Evolutionary conservation across 2,329 filamentous ascomycete genomes (phyloP), one percentile per base, ranked within the genome.

Genomic region (Venturia carpophila): DNA sequence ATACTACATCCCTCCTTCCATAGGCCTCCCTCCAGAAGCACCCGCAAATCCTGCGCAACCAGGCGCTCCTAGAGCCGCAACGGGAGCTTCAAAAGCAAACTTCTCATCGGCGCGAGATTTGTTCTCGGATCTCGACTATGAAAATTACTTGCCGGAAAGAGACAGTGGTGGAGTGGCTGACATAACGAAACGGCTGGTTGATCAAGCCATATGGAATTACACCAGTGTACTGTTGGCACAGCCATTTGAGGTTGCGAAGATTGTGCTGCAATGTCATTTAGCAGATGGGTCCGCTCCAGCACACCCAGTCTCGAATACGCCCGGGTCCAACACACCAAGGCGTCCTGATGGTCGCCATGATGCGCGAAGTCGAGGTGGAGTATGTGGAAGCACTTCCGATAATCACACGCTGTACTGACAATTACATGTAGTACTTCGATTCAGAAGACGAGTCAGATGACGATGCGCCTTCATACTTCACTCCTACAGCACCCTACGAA

Each of bases 241-340:
- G 77, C 94, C 94, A 17, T 97, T 99, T 75, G 94, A 97, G 80
- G 92, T 97, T 66, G 92, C 93, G 72, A 97, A 97, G 82, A 94
- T 88, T 17, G 85, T 97, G 65, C 79, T 99, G 70, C 94, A 99
- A 77, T 86, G 92, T 63, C 85, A 84, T 68, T 77, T 84, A 63
- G 79, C 79, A 45, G 74, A 75, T 11, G 75, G 73, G 49, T 45
- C 21, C 15, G 49, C 19, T 41, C 3, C 11, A 5, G 24, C 71
- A 75, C 47, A 71, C 1, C 43, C 24, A 34, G 49, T 30, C 19
- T 43, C 63, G 10, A 43, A 30, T 6, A 52, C 47, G 72, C 61
- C 72, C 70, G 66, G 71, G 30, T 47, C 19, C 19, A 41, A 65
- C 19, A 39, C 37, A 13, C n/a, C 27, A 17, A 37, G 45, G 62